These are phyloP conservation scores for Apiotrichum sp. DNA, from an alignment of 1,284 basidiomycete genomes.

Conservation along the genomic window DNA sequence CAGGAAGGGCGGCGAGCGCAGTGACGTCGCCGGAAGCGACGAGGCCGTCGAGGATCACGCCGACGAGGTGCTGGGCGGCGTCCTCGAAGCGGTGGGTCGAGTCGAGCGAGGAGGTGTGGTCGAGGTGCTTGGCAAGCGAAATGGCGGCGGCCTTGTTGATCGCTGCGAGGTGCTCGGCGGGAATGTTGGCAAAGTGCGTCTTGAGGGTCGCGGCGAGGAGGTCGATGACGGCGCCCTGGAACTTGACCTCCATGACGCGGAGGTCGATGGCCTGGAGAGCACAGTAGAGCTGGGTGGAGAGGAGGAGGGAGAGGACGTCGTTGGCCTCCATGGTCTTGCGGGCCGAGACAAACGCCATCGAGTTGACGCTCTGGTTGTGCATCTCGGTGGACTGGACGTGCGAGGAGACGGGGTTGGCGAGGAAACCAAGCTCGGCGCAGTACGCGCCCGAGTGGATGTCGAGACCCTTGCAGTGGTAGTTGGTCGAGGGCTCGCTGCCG, in stretches of 20 bases:
- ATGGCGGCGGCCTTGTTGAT: conserved; percentile 9
- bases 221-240: conserved; percentile 10
- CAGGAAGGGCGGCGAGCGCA: conserved; percentile 2
- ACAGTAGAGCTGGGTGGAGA: conserved; percentile 18
- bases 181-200: conserved; percentile 11
- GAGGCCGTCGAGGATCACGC: conserved; percentile 13
- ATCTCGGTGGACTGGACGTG: conserved; percentile 20
- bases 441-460: conserved; percentile 20
- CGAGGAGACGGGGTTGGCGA: conserved; percentile 16
- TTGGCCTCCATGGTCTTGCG: conserved; percentile 18
- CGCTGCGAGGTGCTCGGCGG: conserved; percentile 3
- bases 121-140: conserved; percentile 13
- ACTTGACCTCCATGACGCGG: conserved; percentile 13
- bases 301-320: conserved; percentile 16
- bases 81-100: conserved; percentile 15
- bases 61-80: conserved; percentile 11
- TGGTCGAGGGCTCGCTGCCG: conserved; percentile 15
- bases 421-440: conserved; percentile 21
- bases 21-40: conserved; percentile 1
- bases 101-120: conserved; percentile 13
- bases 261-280: conserved; percentile 17
- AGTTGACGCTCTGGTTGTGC: conserved; percentile 22
- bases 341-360: conserved; percentile 14
- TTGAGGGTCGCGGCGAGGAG: conserved; percentile 8
- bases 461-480: conserved; percentile 24